Conservation (phyloP, 192 early-diverging fungal genomes). For the Powellomyces hirtus region DNA sequence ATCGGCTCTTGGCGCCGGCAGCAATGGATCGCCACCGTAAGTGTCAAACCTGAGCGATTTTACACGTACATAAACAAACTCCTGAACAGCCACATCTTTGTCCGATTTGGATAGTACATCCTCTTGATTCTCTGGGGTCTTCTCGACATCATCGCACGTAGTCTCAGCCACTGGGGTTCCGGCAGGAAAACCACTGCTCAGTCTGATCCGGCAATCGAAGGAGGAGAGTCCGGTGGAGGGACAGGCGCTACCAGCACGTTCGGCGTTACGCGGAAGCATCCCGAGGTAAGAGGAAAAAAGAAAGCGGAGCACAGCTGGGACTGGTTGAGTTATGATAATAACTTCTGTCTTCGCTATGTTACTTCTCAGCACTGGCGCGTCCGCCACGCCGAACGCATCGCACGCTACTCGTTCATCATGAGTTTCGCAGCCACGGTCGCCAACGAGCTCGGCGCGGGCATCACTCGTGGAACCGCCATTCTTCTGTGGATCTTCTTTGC, state of each 20-base stretch:
- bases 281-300: background rate
- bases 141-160: background rate
- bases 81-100: background rate
- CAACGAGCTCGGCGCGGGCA: slow-evolving; percentile 11
- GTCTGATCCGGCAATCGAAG: background rate
- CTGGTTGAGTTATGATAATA: background rate
- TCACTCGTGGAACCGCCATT: background rate
- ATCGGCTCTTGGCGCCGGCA: too few species aligned
- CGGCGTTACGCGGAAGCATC: background rate
- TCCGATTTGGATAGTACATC: background rate
- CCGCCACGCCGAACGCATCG: slow-evolving; percentile 5
- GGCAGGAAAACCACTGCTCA: background rate
- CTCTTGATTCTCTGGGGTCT: slow-evolving; percentile 1
- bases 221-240: background rate
- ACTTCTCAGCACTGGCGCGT: slow-evolving; percentile 18
- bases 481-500: slow-evolving; percentile 26
- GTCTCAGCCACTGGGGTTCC: background rate
- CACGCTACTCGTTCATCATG: slow-evolving; percentile 23
- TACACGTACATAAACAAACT: background rate
- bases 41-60: too few species aligned
- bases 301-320: background rate
- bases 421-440: slow-evolving; percentile 12
- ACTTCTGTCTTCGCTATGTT: background rate
- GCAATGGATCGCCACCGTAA: slow-evolving; percentile 3
- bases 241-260: background rate